Evolutionary conservation across 306 rosid genomes (phyloP).

Genomic region (Prosopis cineraria): DNA sequence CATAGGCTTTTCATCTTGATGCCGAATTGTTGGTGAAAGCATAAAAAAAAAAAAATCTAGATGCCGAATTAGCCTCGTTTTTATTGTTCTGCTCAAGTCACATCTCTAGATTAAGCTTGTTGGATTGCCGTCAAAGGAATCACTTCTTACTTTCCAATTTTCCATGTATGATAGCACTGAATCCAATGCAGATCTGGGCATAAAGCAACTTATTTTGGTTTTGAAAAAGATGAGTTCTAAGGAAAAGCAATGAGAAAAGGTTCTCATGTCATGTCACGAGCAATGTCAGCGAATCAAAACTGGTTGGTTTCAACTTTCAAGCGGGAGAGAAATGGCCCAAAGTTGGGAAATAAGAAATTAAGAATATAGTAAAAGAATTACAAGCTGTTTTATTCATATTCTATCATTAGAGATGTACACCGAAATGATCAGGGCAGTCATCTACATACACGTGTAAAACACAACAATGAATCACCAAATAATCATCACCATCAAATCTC

Average conservation of each 20-base stretch:
- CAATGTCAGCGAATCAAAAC: background rate
- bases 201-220: background rate
- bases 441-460: slow-evolving; percentile 67
- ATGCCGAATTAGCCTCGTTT: background rate
- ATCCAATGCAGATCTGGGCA: background rate
- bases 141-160: too few relatives aligned
- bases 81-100: background rate
- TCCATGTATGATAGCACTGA: background rate
- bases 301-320: background rate
- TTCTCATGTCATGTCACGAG: too few relatives aligned
- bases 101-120: background rate
- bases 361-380: slow-evolving; percentile 49
- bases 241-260: too few relatives aligned
- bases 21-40: background rate
- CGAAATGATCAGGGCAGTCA: slow-evolving; percentile 51
- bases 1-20: background rate
- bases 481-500: slow-evolving; percentile 42
- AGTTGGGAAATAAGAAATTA: background rate
- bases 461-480: slow-evolving; percentile 58
- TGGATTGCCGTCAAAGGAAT: background rate
- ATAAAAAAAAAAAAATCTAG: too few relatives aligned
- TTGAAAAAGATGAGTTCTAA: background rate
- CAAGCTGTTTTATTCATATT: slow-evolving; percentile 60
- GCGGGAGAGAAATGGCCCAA: background rate
- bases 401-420: slow-evolving; percentile 73